phyloP scores from a whole-genome alignment of 2,329 filamentous ascomycete genomes.

The Geosmithia putterillii region DNA sequence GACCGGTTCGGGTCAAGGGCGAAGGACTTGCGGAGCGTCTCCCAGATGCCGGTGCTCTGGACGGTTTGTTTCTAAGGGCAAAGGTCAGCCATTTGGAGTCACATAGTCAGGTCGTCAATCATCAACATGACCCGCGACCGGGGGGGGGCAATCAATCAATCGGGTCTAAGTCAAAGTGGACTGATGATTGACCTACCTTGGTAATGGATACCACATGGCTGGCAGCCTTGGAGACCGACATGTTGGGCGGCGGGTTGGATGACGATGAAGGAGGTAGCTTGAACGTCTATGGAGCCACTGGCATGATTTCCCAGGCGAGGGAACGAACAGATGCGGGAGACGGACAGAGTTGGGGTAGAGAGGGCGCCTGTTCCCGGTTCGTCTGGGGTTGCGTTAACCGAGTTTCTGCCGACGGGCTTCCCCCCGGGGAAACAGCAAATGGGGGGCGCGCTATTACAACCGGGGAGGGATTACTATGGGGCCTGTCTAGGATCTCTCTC shows the following conservation, averaged over 20 bases:
- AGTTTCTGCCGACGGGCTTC: neutral
- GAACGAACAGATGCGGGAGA: neutral
- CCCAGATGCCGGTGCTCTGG: constrained; percentile 82
- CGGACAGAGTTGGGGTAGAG: neutral
- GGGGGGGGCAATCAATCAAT: too few relatives aligned
- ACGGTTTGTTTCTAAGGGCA: constrained; percentile 79
- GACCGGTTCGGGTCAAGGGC: constrained; percentile 81
- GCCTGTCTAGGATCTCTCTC: neutral
- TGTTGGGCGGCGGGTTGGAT: constrained; percentile 22
- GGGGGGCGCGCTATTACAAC: neutral
- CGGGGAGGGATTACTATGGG: neutral
- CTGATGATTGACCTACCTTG: constrained; percentile 32
- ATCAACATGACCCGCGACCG: too few relatives aligned
- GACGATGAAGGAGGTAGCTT: neutral
- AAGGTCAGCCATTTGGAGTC: constrained; percentile 9
- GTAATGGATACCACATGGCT: constrained; percentile 42
- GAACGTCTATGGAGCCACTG: too few relatives aligned
- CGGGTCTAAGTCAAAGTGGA: constrained; percentile 2
- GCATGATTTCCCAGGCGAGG: too few relatives aligned
- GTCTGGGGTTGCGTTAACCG: neutral
- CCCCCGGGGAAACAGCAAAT: neutral
- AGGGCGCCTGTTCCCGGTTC: neutral
- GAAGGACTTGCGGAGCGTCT: constrained; percentile 63
- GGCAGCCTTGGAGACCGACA: constrained; percentile 47
- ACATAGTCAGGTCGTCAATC: neutral